Conservation (phyloP, 179 eudicot species). For the Corrigiola litoralis region DNA sequence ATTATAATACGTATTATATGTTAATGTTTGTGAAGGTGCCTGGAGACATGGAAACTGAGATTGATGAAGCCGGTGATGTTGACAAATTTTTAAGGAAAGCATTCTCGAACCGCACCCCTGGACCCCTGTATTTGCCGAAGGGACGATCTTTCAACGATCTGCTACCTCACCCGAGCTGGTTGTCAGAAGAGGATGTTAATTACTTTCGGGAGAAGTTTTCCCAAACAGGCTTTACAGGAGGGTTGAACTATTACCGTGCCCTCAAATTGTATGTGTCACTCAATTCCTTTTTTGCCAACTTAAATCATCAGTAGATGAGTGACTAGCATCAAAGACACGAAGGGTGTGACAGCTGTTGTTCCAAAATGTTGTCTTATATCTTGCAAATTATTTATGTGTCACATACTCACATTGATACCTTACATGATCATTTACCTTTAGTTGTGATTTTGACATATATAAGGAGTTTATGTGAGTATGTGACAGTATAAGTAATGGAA, state of each 20-base stretch:
- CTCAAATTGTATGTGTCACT: slow-evolving; percentile 42
- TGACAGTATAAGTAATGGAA: too few species aligned
- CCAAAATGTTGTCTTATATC: too few species aligned
- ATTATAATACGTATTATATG: too few species aligned
- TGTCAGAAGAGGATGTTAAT: slow-evolving; percentile 19
- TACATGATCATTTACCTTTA: too few species aligned
- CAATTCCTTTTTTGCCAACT: too few species aligned
- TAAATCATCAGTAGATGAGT: too few species aligned
- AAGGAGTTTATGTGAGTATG: too few species aligned
- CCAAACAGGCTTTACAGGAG: slow-evolving; percentile 61
- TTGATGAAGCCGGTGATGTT: slow-evolving; percentile 28
- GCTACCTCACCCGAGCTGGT: slow-evolving; percentile 20
- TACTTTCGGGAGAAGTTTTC: slow-evolving; percentile 13
- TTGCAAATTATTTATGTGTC: too few species aligned
- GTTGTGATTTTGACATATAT: too few species aligned
- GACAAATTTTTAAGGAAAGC: slow-evolving; percentile 24
- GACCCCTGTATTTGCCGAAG: slow-evolving; percentile 33
- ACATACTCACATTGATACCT: too few species aligned
- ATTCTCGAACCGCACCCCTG: slow-evolving; percentile 25
- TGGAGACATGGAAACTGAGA: slow-evolving; percentile 39
- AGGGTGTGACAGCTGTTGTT: too few species aligned
- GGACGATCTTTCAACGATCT: slow-evolving; percentile 29
- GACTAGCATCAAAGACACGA: too few species aligned
- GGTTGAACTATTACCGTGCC: slow-evolving; percentile 68
- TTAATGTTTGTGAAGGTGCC: slow-evolving; percentile 27